Conservation (phyloP, 1,284 basidiomycete species). For the Trichosporon faecale region DNA sequence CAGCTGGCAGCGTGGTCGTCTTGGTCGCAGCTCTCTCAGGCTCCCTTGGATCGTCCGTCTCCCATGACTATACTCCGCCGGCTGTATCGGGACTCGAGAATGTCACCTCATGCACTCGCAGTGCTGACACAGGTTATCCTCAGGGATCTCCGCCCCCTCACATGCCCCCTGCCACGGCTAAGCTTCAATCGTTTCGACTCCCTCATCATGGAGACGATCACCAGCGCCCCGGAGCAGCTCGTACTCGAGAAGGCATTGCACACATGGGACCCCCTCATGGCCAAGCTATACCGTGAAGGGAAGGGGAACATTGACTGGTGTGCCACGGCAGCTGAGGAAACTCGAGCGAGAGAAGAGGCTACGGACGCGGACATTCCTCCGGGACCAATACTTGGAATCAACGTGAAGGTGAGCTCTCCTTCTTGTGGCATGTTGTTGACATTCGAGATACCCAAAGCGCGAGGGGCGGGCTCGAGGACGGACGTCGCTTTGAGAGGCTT, state of each 20-base stretch:
- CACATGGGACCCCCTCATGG: conserved; percentile 67
- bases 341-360: conserved; percentile 18
- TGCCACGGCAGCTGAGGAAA: conserved; percentile 57
- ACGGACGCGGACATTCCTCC: conserved; percentile 15
- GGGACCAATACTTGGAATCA: conserved; percentile 55
- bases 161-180: conserved; percentile 61
- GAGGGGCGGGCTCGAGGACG: conserved; percentile 62
- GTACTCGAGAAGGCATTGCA: conserved; percentile 64
- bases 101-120: conserved; percentile 62
- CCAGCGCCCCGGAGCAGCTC: conserved; percentile 55
- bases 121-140: conserved; percentile 77
- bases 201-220: conserved; percentile 37
- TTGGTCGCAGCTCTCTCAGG: conserved; percentile 58
- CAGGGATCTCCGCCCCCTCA: conserved; percentile 71
- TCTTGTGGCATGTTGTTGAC: not conserved
- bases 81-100: conserved; percentile 26
- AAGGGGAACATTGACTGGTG: conserved; percentile 62
- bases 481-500: conserved; percentile 59
- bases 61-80: conserved; percentile 24
- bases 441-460: conserved; percentile 69
- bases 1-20: conserved; percentile 66
- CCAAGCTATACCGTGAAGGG: conserved; percentile 58
- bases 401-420: conserved; percentile 57
- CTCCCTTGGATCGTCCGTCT: conserved; percentile 2
- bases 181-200: conserved; percentile 33